Conservation (phyloP, 1,284 basidiomycete species). For the Flammula alnicola region DNA sequence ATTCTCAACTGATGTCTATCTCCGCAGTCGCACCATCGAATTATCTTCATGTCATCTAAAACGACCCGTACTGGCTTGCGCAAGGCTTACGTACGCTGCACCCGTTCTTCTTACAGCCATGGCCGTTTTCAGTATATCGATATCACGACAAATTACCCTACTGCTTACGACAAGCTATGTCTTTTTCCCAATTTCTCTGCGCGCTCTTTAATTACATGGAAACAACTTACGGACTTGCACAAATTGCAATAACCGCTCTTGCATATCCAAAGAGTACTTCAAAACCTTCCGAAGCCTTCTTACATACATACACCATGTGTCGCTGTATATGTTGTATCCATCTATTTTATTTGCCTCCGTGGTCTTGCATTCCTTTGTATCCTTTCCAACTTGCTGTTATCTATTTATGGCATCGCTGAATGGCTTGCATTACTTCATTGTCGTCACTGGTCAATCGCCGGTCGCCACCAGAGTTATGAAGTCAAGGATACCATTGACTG, state of each 20-base stretch:
- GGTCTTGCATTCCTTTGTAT: conserved; percentile 6
- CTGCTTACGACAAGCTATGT: conserved; percentile 32
- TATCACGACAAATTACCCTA: conserved; percentile 21
- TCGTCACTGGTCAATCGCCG: not conserved
- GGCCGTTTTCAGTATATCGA: conserved; percentile 16
- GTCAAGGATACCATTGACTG: not conserved
- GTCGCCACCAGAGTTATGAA: too few relatives aligned
- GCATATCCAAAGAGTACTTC: conserved; percentile 11
- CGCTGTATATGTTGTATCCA: conserved; percentile 28
- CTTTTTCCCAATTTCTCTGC: conserved; percentile 11
- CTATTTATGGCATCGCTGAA: conserved; percentile 8
- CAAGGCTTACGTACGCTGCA: conserved; percentile 8
- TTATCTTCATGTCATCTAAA: conserved; percentile 73
- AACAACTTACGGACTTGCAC: conserved; percentile 13
- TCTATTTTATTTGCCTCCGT: conserved; percentile 21
- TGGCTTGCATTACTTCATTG: not conserved
- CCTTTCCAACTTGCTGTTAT: conserved; percentile 7
- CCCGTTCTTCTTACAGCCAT: conserved; percentile 6
- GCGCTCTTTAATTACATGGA: conserved; percentile 21
- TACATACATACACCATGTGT: conserved; percentile 21
- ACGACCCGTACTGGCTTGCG: conserved; percentile 13
- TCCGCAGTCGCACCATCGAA: conserved; percentile 77
- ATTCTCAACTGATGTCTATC: conserved; percentile 26
- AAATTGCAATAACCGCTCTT: conserved; percentile 16
- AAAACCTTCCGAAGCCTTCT: conserved; percentile 16